Evolutionary conservation across 2,329 filamentous ascomycete genomes (phyloP).

Genomic region (Cladorrhinum sp.): DNA sequence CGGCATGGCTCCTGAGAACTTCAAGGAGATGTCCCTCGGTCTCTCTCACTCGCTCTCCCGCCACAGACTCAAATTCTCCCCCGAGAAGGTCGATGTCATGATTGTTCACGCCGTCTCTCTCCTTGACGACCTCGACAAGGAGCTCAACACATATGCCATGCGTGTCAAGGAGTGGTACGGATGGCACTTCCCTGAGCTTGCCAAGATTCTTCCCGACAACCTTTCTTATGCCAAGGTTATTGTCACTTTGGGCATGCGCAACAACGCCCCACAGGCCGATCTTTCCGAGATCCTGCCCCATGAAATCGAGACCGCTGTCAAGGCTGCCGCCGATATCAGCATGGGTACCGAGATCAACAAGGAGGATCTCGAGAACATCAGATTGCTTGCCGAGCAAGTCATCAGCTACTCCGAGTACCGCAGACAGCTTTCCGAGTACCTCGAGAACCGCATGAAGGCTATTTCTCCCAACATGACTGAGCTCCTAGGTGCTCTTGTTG

Average conservation of each 20-base stretch:
- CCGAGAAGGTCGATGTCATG: conserved; percentile 99
- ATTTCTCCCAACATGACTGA: conserved; percentile 95
- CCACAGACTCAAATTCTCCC: conserved; percentile 97
- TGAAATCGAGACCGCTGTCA: conserved; percentile 88
- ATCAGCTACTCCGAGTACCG: conserved; percentile 90
- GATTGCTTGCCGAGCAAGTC: conserved; percentile 87
- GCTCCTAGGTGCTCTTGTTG: conserved; percentile 88
- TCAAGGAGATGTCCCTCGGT: conserved; percentile 93
- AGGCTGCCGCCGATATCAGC: conserved; percentile 90
- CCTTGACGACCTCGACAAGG: conserved; percentile 95
- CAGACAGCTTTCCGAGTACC: conserved; percentile 80
- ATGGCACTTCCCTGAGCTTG: conserved; percentile 99
- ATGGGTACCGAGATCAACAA: conserved; percentile 98
- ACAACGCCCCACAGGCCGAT: conserved; percentile 72
- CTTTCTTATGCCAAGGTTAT: conserved; percentile 89
- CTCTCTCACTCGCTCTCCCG: conserved; percentile 94
- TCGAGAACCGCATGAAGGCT: conserved; percentile 90
- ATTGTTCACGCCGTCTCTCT: conserved; percentile 95
- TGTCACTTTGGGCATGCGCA: conserved; percentile 82
- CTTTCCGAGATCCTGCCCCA: conserved; percentile 90
- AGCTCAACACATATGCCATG: conserved; percentile 98
- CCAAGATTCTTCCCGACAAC: conserved; percentile 96
- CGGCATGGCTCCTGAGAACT: conserved; percentile 77
- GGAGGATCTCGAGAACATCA: conserved; percentile 90
- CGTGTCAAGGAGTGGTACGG: conserved; percentile 99